Evolutionary conservation across 2,329 filamentous ascomycete genomes (phyloP), one percentile per base, ranked within the genome.

Genomic region (Emericellopsis cladophorae): DNA sequence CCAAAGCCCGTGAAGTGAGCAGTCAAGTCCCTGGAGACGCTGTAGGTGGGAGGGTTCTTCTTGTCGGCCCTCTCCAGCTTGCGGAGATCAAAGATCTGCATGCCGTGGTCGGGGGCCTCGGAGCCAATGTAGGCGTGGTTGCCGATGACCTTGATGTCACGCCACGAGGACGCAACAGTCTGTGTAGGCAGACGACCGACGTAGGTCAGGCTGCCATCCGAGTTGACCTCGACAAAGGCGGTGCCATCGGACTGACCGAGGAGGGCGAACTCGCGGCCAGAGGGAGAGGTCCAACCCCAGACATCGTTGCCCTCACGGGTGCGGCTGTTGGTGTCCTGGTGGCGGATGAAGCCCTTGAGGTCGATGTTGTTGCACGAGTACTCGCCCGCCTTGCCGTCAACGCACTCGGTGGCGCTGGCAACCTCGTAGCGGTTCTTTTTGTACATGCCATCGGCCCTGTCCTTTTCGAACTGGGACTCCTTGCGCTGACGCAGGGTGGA

Each of bases 41-140:
- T 49, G 42, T 58, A 63, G 5, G 44, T 49, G 46, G 44, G 49
- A 35, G 54, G 60, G 12, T 53, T 57, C 26, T 12, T 29, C 11
- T 60, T 46, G 1, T 67, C 56, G 36, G 71, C 49, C 21, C 54
- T 54, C 26, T 68, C 52, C 4, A 76, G 62, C 60, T 58, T 77
- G 49, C 60, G 71, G 64, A 79, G 65, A 51, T 81, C 75, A 47
- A 81, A 81, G 52, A 80, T 70, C 53, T 81, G 76, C 21, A 81
- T 64, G 38, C 72, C 70, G 51, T 80, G 76, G 41, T 59, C 53
- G 7, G 48, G 45, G 1, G 71, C 66, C 47, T 66, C 62, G 34
- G 58, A 56, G 7, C 62, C 62, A 26, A 66, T 62, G 44, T 64
- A 56, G 44, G 50, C 53, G 40, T 52, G 49, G 48, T 59, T 46